Conservation (phyloP, 768 basidiomycete species). For the Exidia glandulosa region DNA sequence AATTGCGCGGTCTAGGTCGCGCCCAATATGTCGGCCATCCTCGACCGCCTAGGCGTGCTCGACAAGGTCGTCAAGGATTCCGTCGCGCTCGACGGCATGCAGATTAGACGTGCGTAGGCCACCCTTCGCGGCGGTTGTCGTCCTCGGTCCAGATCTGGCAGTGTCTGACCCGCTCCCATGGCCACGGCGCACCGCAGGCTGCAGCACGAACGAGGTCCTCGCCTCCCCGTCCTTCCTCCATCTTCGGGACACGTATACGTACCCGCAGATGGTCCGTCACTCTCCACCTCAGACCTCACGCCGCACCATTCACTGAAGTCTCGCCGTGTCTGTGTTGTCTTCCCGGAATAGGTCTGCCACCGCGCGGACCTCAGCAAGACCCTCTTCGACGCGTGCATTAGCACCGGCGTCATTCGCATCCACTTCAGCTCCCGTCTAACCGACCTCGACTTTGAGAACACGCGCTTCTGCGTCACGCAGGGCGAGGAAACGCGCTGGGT, state of each 20-base stretch:
- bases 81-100: neutral
- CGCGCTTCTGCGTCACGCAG: constrained; percentile 9
- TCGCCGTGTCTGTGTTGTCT: neutral
- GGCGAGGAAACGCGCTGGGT: constrained; percentile 13
- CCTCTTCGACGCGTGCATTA: constrained; percentile 18
- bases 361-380: constrained; percentile 22
- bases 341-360: constrained; percentile 17
- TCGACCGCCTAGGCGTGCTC: neutral
- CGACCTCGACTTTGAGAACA: constrained; percentile 19
- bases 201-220: neutral
- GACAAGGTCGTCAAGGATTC: neutral
- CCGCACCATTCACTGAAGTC: constrained; percentile 1
- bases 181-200: neutral
- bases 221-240: neutral
- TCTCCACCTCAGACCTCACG: too few species aligned
- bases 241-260: neutral
- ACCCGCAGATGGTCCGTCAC: neutral
- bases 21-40: neutral
- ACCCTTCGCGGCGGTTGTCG: too few species aligned
- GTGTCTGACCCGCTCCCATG: too few species aligned
- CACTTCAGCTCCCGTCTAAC: constrained; percentile 15
- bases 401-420: constrained; percentile 17
- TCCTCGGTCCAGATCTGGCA: too few species aligned
- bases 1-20: neutral
- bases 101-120: neutral